Evolutionary conservation across 345 rosid genomes (phyloP), one percentile per base, ranked within the genome.

Genomic region (Hevea brasiliensis): DNA sequence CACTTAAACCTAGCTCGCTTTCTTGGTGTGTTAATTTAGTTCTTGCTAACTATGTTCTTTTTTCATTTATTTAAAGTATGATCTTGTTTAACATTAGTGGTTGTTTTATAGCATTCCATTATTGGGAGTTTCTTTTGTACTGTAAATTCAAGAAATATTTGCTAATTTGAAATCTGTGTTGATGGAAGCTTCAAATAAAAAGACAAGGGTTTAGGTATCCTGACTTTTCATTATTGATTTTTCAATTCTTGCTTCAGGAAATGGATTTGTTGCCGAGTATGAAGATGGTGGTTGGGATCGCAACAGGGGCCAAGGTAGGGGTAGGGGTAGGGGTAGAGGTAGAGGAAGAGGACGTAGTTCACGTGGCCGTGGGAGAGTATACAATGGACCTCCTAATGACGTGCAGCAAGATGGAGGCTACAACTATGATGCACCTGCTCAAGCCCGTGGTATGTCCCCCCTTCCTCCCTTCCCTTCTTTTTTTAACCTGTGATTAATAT

Each of bases 341-440:
- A 86, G 97, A 50, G 98, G 98, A 24, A 89, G 98, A 84, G 97
- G 92, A 44, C 88, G 91, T 70, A 80, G 85, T 67, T 79, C 75
- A 77, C 92, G 92, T 69, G 90, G 96, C 80, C 89, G 92, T 61
- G 93, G 97, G 32, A 86, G 96, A 56, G 97, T 92, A 59, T 95
- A 84, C 80, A 85, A 86, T 79, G 97, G 91, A 45, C 94, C 89
- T 64, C 88, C 81, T 74, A 54, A 70, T 81, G 93, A 89, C 76
- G 77, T 71, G 70, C 86, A 79, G 53, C 91, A 90, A 65, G 97
- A 92, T 79, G 89, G 86, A 70, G 92, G 87, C 66, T 88, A 89
- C 74, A 80, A 83, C 71, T 81, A 89, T 40, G 94, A 89, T 59
- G 85, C 80, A 42, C 92, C 87, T 77, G 57, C 72, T 58, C 88